phyloP scores from a whole-genome alignment of 257 asterid species.

The Nicotiana sylvestris region DNA sequence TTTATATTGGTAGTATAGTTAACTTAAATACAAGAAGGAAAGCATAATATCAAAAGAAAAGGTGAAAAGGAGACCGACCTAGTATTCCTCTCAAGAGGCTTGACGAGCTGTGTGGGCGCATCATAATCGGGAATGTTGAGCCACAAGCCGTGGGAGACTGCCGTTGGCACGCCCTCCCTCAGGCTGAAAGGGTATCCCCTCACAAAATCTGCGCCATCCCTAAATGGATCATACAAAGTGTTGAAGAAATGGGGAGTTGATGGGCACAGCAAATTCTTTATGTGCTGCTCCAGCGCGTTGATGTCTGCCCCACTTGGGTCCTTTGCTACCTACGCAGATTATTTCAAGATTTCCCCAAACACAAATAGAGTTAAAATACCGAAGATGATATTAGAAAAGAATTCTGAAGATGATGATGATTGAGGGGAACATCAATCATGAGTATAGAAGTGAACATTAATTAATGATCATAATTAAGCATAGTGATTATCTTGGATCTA shows the following conservation, averaged over 20 bases:
- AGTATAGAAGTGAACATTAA: no score
- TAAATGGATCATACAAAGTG: constrained; percentile 18
- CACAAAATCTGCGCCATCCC: constrained; percentile 19
- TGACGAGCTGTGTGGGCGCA: constrained; percentile 20
- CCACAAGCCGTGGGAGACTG: constrained; percentile 18
- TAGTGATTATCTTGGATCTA: no score
- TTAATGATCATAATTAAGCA: no score
- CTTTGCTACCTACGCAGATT: constrained; percentile 14
- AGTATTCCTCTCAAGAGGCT: constrained; percentile 17
- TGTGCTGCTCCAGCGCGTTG: constrained; percentile 14
- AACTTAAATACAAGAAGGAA: no score
- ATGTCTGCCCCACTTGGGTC: constrained; percentile 17
- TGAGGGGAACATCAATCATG: not conserved
- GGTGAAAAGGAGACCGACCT: constrained; percentile 1
- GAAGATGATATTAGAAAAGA: not conserved
- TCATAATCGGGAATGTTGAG: constrained; percentile 23
- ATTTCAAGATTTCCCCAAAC: not conserved
- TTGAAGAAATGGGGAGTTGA: constrained; percentile 20
- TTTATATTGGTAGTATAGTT: no score
- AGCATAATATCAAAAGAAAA: no score
- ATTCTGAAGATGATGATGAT: not conserved
- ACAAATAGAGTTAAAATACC: not conserved
- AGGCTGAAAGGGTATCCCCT: constrained; percentile 21
- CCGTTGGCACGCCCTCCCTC: constrained; percentile 15
- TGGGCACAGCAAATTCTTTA: constrained; percentile 18